A percentile compares a stretch with the other conserved stretches of the same genome.
Conservation (phyloP, 2,329 filamentous ascomycete species). For the Cadophora gregata region DNA sequence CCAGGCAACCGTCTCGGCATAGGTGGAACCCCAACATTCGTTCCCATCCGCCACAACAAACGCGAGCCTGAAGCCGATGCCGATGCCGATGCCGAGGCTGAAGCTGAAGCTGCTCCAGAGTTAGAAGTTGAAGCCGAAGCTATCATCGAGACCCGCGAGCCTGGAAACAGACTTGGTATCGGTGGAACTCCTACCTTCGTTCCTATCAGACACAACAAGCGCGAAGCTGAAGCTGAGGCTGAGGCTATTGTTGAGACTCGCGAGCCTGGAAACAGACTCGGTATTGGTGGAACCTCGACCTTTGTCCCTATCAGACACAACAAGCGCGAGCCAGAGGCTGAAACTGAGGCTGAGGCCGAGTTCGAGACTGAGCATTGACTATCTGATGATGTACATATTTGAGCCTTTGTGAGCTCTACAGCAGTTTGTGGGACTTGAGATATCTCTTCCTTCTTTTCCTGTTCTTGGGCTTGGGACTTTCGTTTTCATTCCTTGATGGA, state of each 20-base stretch:
- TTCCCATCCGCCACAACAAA: not conserved
- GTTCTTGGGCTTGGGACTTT: not conserved
- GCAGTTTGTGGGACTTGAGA: not conserved
- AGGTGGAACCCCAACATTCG: slow-evolving; percentile 1
- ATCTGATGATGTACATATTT: not conserved
- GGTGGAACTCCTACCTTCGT: slow-evolving; percentile 1
- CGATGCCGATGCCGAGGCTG: not conserved
- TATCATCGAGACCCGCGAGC: not conserved
- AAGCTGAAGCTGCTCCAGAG: not conserved
- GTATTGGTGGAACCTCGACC: not conserved
- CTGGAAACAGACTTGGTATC: not conserved
- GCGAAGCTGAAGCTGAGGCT: slow-evolving; percentile 6
- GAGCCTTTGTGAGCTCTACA: not conserved
- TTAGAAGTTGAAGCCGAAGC: not conserved
- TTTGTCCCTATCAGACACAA: not conserved
- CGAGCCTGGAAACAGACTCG: not conserved
- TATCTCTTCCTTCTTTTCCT: not conserved
- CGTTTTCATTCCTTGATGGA: not conserved
- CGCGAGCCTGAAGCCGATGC: not conserved
- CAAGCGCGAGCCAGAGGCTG: slow-evolving; percentile 9
- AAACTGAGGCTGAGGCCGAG: not conserved
- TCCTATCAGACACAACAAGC: slow-evolving; percentile 1
- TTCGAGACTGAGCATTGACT: not conserved
- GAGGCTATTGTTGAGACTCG: not conserved
- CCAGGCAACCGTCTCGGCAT: slow-evolving; percentile 8